Base-by-base conservation (phyloP, 2,329 filamentous ascomycete genomes). In the Magnaporthiopsis poae region DNA sequence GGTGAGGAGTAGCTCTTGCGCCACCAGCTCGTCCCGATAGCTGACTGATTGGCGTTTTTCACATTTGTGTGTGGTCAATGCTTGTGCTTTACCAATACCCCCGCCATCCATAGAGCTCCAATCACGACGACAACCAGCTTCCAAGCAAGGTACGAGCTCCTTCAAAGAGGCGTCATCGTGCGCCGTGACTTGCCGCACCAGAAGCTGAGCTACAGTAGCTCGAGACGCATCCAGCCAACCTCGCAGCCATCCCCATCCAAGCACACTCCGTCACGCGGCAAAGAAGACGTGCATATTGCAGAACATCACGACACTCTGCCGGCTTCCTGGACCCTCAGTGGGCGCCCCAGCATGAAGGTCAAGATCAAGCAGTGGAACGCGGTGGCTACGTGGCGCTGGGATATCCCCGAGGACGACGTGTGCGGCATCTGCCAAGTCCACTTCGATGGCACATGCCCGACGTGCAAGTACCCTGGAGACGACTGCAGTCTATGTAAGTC, bases 371-470 rank as follows among this genome's bases (percentile, higher is more conserved):
- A 91, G 75, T 98, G 94, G 92, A 90, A 95, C 73, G 90, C 92
- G 4, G 92, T 99, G 69, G 95, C 95, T 25, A 94, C 92, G 66
- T 99, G 95, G 95, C 88, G 91, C 70, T 99, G 95, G 95, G 91
- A 98, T 76, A 91, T 98, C 74, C 92, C 94, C 31, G 92, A 96
- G 73, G 94, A 97, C 79, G 94, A 99, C 76, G 93, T 98, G 69
- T 99, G 95, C 73, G 95, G 95, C 73, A 99, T 99, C 80, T 99
- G 95, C 79, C 94, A 96, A 75, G 93, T 96, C 69, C 91, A 96
- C 74, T 99, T 98, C 75, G 95, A 99, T 76, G 94, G 93, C 68
- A 98, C 95, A 33, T 99, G 95, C 81, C 93, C 95, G 62, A 96
- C 92, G 66, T 99, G 95, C 87, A 96, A 96, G 83, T 98, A 92